A percentile compares a stretch with the other conserved stretches of the same genome.
Conservation (phyloP, 164 flowering plant species). For the Chimonanthus salicifolius region DNA sequence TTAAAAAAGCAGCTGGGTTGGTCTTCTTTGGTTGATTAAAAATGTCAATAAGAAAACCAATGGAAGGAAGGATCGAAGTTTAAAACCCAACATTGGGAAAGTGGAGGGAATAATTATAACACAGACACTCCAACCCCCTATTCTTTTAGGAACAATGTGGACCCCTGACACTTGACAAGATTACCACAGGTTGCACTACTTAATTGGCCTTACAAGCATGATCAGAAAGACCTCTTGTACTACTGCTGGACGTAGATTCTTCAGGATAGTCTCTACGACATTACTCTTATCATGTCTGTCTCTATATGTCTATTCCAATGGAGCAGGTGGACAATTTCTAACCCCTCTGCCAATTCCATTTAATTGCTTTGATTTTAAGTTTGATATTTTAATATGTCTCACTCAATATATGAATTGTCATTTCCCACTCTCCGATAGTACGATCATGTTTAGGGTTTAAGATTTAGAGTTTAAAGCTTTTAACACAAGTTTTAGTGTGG, state of each 20-base stretch:
- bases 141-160: neutral
- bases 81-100: neutral
- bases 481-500: too few relatives aligned
- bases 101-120: neutral
- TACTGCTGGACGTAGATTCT: neutral
- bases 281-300: too few relatives aligned
- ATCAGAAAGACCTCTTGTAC: neutral
- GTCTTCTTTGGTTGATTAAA: neutral
- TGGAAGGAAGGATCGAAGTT: neutral
- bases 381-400: too few relatives aligned
- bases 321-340: too few relatives aligned
- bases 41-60: too few relatives aligned
- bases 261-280: neutral
- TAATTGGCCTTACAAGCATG: neutral
- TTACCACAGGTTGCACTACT: neutral
- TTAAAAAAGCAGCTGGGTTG: conserved; percentile 2
- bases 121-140: neutral
- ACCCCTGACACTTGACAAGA: neutral
- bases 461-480: too few relatives aligned
- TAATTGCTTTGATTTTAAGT: too few relatives aligned
- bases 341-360: too few relatives aligned
- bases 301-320: too few relatives aligned
- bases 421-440: too few relatives aligned
- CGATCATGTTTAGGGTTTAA: too few relatives aligned
- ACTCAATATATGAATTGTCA: too few relatives aligned